These are phyloP conservation scores for Pestalotiopsis fici DNA, from an alignment of 2,329 filamentous ascomycete species.

Conservation along the genomic window DNA sequence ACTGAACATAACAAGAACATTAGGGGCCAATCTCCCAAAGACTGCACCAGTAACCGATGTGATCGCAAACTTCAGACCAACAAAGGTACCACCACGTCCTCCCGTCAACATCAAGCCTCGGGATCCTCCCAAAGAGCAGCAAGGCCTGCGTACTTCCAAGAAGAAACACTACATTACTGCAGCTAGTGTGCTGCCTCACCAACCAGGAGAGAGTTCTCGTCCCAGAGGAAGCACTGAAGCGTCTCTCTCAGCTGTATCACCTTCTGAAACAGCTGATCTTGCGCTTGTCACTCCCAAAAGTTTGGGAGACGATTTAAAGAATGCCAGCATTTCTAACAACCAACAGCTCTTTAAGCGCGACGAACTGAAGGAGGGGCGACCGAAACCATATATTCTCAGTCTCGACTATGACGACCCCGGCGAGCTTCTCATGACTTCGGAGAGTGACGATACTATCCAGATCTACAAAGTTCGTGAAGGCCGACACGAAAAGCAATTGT, in stretches of 20 bases:
- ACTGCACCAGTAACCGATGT: slow-evolving; percentile 75
- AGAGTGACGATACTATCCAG: slow-evolving; percentile 93
- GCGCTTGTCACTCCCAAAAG: neutral
- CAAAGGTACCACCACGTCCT: slow-evolving; percentile 62
- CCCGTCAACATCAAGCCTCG: neutral
- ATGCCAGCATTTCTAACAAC: neutral
- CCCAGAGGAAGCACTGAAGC: neutral
- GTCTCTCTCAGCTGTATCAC: neutral
- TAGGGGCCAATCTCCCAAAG: slow-evolving; percentile 40
- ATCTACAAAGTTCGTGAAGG: slow-evolving; percentile 94
- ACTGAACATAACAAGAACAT: slow-evolving; percentile 51
- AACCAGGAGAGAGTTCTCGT: neutral
- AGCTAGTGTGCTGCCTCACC: neutral
- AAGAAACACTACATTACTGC: slow-evolving; percentile 9
- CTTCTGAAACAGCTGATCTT: neutral
- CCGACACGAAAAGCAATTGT: slow-evolving; percentile 81
- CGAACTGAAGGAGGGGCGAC: slow-evolving; percentile 51
- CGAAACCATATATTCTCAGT: slow-evolving; percentile 73
- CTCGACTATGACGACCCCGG: slow-evolving; percentile 96
- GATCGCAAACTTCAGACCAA: slow-evolving; percentile 75
- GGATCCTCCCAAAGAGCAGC: neutral
- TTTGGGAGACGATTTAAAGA: neutral
- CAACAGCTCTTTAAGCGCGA: slow-evolving; percentile 61
- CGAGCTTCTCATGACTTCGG: slow-evolving; percentile 86
- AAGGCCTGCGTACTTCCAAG: neutral